phyloP scores from a whole-genome alignment of 2,329 filamentous ascomycete genomes.

The Aureobasidium subglaciale region DNA sequence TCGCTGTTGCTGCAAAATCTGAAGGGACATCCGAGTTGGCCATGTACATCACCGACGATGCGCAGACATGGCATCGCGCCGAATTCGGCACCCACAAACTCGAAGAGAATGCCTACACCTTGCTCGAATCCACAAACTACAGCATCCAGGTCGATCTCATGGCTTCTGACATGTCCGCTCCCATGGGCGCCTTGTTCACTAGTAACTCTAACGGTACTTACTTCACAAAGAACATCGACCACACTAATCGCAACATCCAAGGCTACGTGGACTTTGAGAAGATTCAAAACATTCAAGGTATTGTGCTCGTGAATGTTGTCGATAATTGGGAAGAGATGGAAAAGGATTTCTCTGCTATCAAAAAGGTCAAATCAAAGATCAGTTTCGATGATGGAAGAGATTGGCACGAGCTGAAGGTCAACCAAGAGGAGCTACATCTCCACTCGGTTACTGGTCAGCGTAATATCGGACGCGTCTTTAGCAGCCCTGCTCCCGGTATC shows the following conservation, averaged over 20 bases:
- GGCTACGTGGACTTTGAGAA: conserved; percentile 94
- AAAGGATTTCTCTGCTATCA: conserved; percentile 40
- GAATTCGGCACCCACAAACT: conserved; percentile 82
- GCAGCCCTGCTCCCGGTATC: conserved; percentile 84
- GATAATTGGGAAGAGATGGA: conserved; percentile 75
- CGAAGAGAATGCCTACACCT: conserved; percentile 79
- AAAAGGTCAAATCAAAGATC: conserved; percentile 72
- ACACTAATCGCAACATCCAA: conserved; percentile 73
- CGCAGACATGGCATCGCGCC: conserved; percentile 80
- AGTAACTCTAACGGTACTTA: conserved; percentile 98
- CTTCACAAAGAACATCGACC: conserved; percentile 83
- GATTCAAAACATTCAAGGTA: conserved; percentile 81
- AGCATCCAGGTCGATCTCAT: conserved; percentile 95
- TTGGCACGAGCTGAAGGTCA: conserved; percentile 63
- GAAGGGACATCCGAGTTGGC: conserved; percentile 82
- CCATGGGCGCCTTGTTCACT: conserved; percentile 84
- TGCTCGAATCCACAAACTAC: conserved; percentile 94
- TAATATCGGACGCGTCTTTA: conserved; percentile 82
- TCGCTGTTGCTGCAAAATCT: conserved; percentile 76
- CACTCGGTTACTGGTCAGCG: conserved; percentile 83
- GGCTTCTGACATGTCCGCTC: conserved; percentile 55
- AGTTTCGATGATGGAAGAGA: conserved; percentile 93
- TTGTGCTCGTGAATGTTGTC: conserved; percentile 84
- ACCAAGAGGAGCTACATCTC: conserved; percentile 63
- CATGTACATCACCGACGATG: conserved; percentile 80